A percentile compares a stretch with the other conserved stretches of the same genome.
Conservation (phyloP, 1,139 yeast species). For the Hyphopichia fennica region DNA sequence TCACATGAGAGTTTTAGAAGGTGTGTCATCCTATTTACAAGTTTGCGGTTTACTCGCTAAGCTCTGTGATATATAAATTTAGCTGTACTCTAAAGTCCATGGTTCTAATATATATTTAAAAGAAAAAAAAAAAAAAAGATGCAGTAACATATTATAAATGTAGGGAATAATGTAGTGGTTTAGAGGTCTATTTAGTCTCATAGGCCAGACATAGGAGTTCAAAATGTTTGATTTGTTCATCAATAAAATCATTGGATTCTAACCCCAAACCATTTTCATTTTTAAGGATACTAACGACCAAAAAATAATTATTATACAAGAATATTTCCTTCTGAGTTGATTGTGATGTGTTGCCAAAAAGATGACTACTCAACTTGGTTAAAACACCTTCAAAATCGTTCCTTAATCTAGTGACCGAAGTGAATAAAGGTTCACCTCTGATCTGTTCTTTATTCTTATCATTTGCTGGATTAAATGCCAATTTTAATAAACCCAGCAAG, state of each 20-base stretch:
- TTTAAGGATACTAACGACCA: constrained; percentile 48
- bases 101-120: neutral
- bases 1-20: constrained; percentile 91
- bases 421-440: constrained; percentile 68
- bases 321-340: constrained; percentile 63
- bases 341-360: constrained; percentile 36
- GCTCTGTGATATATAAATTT: constrained; percentile 32
- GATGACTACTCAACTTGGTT: constrained; percentile 60
- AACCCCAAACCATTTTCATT: constrained; percentile 41
- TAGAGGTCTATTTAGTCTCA: constrained; percentile 14
- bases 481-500: constrained; percentile 67
- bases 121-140: neutral
- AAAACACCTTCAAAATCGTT: constrained; percentile 78
- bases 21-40: constrained; percentile 85
- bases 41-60: constrained; percentile 81
- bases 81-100: neutral
- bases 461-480: constrained; percentile 34
- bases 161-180: no score
- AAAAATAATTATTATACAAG: constrained; percentile 71
- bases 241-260: constrained; percentile 45
- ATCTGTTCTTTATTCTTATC: constrained; percentile 19
- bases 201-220: constrained; percentile 62
- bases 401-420: constrained; percentile 66
- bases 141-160: neutral
- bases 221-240: constrained; percentile 62